Evolutionary conservation across 768 basidiomycete genomes (phyloP).

Genomic region (Hortiboletus campestris): DNA sequence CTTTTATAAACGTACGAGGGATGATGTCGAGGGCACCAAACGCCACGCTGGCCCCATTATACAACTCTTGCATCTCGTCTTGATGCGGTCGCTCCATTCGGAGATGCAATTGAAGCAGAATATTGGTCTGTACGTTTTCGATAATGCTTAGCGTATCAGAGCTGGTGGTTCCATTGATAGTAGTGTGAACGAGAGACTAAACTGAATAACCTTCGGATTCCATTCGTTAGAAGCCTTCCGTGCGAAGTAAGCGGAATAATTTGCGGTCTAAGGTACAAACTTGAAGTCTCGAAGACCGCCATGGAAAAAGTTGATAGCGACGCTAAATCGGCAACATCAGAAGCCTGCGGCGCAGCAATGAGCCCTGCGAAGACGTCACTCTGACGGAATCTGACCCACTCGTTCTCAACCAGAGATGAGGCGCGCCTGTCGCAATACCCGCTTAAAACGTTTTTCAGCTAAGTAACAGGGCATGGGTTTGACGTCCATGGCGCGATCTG

Average conservation of each 20-base stretch:
- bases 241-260: conserved; percentile 3
- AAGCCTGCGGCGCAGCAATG: conserved; percentile 15
- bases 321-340: conserved; percentile 9
- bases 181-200: background rate
- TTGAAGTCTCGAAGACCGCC: conserved; percentile 12
- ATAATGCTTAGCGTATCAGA: conserved; percentile 2
- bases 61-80: conserved; percentile 11
- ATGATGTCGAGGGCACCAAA: conserved; percentile 18
- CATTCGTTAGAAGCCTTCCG: conserved; percentile 11
- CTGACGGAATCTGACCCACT: conserved; percentile 11
- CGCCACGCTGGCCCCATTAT: conserved; percentile 13
- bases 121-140: conserved; percentile 1
- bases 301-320: conserved; percentile 5
- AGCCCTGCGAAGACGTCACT: conserved; percentile 16
- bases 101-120: conserved; percentile 10
- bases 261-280: background rate
- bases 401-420: conserved; percentile 6
- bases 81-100: conserved; percentile 6
- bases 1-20: conserved; percentile 9
- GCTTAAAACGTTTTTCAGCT: conserved; percentile 19
- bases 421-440: conserved; percentile 7
- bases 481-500: conserved; percentile 10
- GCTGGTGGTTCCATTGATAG: conserved; percentile 2
- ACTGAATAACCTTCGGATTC: conserved; percentile 13
- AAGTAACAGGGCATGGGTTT: conserved; percentile 12